These are phyloP conservation scores for Phanerodontia chrysosporium DNA, from an alignment of 768 basidiomycete species.

Conservation along the genomic window DNA sequence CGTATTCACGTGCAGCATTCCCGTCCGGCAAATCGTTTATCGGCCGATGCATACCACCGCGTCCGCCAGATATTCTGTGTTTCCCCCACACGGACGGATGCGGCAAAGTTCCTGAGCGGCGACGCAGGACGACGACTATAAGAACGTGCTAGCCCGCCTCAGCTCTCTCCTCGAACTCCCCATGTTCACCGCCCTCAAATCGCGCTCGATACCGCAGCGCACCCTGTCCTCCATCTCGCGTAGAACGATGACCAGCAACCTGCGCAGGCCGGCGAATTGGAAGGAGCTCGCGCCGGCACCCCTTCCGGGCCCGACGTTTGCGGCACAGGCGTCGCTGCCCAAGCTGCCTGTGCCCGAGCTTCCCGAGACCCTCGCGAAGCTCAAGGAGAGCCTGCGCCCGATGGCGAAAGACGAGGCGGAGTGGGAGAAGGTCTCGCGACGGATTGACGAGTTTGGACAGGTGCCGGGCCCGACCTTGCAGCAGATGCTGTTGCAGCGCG, in stretches of 20 bases:
- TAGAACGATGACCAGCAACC: constrained; percentile 18
- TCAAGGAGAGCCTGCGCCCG: constrained; percentile 70
- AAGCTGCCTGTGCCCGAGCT: constrained; percentile 76
- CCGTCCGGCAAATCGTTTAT: background rate
- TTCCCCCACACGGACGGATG: background rate
- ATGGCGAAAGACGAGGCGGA: constrained; percentile 65
- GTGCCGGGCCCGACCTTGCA: constrained; percentile 52
- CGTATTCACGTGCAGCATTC: background rate
- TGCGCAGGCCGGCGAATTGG: constrained; percentile 54
- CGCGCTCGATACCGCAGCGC: background rate
- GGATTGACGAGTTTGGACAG: constrained; percentile 64
- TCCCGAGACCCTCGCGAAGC: constrained; percentile 54
- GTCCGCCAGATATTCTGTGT: background rate
- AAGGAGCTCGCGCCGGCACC: constrained; percentile 65
- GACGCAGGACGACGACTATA: background rate
- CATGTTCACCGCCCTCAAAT: constrained; percentile 1
- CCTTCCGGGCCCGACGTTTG: constrained; percentile 53
- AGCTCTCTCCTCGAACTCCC: background rate
- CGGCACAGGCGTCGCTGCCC: constrained; percentile 58
- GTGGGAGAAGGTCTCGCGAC: constrained; percentile 46
- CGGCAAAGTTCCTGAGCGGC: background rate
- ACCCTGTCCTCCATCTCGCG: background rate
- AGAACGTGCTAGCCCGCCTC: background rate
- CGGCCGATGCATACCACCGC: background rate
- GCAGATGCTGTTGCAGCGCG: constrained; percentile 50